These are phyloP conservation scores for Xylaria castorea DNA, from an alignment of 495 filamentous ascomycete genomes.

Conservation along the genomic window DNA sequence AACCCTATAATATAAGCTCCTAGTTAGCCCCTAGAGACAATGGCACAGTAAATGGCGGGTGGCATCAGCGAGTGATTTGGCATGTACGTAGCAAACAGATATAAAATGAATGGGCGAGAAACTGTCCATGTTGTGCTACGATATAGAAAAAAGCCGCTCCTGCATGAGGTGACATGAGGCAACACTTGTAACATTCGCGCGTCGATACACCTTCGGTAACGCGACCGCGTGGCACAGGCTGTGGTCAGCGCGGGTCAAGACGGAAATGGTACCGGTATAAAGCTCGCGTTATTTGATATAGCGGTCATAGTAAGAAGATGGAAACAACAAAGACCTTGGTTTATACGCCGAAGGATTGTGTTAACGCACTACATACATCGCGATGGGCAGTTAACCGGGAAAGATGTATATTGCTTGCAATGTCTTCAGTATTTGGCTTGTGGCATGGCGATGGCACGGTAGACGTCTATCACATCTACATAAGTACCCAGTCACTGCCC, in stretches of 20 bases:
- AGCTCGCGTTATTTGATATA: too few relatives aligned
- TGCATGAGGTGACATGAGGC: not conserved
- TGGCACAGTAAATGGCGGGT: not conserved
- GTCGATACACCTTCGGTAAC: not conserved
- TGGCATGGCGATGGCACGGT: too few relatives aligned
- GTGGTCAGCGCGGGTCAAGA: not conserved
- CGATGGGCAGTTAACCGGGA: too few relatives aligned
- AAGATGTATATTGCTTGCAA: too few relatives aligned
- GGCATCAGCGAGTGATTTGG: not conserved
- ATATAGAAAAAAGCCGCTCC: not conserved
- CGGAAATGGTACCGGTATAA: not conserved
- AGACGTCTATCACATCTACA: too few relatives aligned
- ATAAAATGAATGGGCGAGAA: not conserved
- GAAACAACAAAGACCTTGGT: too few relatives aligned
- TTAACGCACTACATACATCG: too few relatives aligned
- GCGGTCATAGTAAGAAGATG: too few relatives aligned
- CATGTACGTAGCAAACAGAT: too few relatives aligned
- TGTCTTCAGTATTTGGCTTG: too few relatives aligned
- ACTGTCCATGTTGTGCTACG: not conserved
- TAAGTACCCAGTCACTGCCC: too few relatives aligned
- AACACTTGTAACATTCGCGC: not conserved
- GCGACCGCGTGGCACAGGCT: constrained; percentile 1
- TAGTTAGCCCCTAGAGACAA: not conserved
- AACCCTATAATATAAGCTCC: not conserved
- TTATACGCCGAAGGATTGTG: too few relatives aligned